Evolutionary conservation across 345 rosid genomes (phyloP).

Genomic region (Gynandropsis gynandra): DNA sequence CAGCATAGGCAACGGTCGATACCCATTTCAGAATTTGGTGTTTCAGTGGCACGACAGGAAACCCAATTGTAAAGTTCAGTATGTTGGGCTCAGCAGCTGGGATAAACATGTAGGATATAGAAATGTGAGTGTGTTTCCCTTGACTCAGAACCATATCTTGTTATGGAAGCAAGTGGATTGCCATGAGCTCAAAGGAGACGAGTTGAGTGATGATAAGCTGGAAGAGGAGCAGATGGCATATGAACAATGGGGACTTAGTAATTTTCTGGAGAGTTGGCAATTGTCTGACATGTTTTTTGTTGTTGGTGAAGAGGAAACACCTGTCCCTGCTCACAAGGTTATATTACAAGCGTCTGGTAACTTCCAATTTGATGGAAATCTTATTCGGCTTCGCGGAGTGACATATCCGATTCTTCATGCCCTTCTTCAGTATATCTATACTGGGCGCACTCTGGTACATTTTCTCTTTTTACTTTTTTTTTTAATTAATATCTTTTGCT

Average conservation of each 20-base stretch:
- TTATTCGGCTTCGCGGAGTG: constrained; percentile 42
- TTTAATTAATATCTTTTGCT: background rate
- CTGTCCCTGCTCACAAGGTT: constrained; percentile 81
- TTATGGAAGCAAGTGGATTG: constrained; percentile 85
- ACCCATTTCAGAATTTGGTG: constrained; percentile 92
- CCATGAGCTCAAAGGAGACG: constrained; percentile 41
- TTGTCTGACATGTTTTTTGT: constrained; percentile 61
- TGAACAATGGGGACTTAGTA: constrained; percentile 76
- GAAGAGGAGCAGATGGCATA: constrained; percentile 32
- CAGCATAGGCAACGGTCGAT: constrained; percentile 79
- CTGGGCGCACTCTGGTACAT: constrained; percentile 67
- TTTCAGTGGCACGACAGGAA: constrained; percentile 84
- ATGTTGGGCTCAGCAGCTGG: constrained; percentile 94
- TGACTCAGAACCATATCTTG: constrained; percentile 62
- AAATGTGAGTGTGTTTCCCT: constrained; percentile 81
- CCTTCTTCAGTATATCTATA: constrained; percentile 72
- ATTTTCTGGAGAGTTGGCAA: constrained; percentile 82
- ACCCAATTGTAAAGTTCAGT: constrained; percentile 73
- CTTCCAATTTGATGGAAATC: constrained; percentile 43
- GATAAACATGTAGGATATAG: constrained; percentile 95
- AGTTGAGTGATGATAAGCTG: constrained; percentile 38
- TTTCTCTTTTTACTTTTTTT: background rate
- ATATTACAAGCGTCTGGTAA: constrained; percentile 75
- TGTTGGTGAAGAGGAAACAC: constrained; percentile 57
- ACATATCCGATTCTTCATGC: constrained; percentile 59